These are phyloP conservation scores for Candida maesae DNA, from an alignment of 805 yeast genomes.

Conservation along the genomic window DNA sequence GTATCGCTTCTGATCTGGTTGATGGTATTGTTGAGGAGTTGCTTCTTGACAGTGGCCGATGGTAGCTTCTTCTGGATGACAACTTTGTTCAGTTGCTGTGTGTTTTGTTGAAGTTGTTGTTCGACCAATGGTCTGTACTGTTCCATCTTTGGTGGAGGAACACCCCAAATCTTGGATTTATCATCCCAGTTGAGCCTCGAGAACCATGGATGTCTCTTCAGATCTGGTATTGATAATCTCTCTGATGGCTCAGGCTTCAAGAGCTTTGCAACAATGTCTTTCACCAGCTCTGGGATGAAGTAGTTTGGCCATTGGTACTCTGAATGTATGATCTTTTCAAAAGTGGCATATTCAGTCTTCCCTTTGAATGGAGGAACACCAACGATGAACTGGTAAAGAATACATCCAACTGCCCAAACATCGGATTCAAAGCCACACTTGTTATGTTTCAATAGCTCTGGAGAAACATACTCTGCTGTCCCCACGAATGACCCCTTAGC, in stretches of 20 bases:
- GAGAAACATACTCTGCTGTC: slow-evolving; percentile 95
- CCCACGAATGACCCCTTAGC: slow-evolving; percentile 78
- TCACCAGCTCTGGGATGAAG: slow-evolving; percentile 55
- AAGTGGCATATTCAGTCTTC: slow-evolving; percentile 73
- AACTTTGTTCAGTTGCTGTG: slow-evolving; percentile 14
- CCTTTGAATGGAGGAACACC: slow-evolving; percentile 89
- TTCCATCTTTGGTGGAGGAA: slow-evolving; percentile 62
- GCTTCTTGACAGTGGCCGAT: slow-evolving; percentile 23
- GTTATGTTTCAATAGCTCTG: slow-evolving; percentile 81
- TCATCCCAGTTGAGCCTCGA: slow-evolving; percentile 62
- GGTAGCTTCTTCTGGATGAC: slow-evolving; percentile 20
- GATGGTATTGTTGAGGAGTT: slow-evolving; percentile 23
- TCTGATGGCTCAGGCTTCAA: slow-evolving; percentile 68
- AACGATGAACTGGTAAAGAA: slow-evolving; percentile 89
- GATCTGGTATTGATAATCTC: slow-evolving; percentile 52
- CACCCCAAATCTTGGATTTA: slow-evolving; percentile 64
- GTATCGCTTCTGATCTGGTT: slow-evolving; percentile 24
- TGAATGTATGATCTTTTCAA: slow-evolving; percentile 76
- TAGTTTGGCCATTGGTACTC: slow-evolving; percentile 71
- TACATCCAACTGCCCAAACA: slow-evolving; percentile 97
- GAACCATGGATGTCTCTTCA: slow-evolving; percentile 74
- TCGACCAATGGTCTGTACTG: slow-evolving; percentile 50
- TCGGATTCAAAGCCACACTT: slow-evolving; percentile 88
- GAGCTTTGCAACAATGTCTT: slow-evolving; percentile 63
- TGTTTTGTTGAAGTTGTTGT: slow-evolving; percentile 22